Base-by-base conservation (phyloP, 192 early-diverging fungal species). In the Podochytrium sp. region DNA sequence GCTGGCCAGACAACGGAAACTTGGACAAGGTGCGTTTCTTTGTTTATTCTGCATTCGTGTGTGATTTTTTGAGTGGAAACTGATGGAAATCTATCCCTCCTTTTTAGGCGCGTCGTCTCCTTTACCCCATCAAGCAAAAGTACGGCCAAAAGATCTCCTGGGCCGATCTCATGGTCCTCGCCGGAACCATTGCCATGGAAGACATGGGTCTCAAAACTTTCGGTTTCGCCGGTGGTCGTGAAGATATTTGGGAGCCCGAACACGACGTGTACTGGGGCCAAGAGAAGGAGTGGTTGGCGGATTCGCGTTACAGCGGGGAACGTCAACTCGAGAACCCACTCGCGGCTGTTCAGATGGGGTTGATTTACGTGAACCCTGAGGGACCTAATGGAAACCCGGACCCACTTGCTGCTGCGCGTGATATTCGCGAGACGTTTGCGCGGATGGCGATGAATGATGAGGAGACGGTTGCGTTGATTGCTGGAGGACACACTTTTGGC, bases 81-180 rank as follows among this genome's bases (percentile, higher is more conserved):
- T 29, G 7, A 57, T 29, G 6, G 6, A 10, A 18, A 6, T 57
- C 32, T 29, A 14, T 20, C 20, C 5, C n/a, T 5, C 59, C 10
- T 61, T 61, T 27, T 20, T 32, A 61, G 59, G 66, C 66, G 14
- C 66, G 66, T 53, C 43, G 66, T 16, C 49, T 68, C 27, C 86
- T 96, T 50, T 86, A 90, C 78, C 78, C 82, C 14, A 81, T 96
- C 79, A 95, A 96, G 84, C 69, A 85, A 55, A 90, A 93, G 82
- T 89, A 93, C 86, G 89, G 90, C n/a, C 74, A 86, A 63, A 65
- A 42, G 16, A 89, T 96, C 52, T 90, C 92, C 5, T 96, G 93
- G 79, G 92, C 87, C 75, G 80, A 82, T 42, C 64, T 82, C 55
- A 77, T 82, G 27, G 71, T 82, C n/a, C 80, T 82, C 29, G 68